Evolutionary conservation across 164 flowering plant species (phyloP), one percentile per base, ranked within the genome.

Genomic region (Magnolia changhungtana): DNA sequence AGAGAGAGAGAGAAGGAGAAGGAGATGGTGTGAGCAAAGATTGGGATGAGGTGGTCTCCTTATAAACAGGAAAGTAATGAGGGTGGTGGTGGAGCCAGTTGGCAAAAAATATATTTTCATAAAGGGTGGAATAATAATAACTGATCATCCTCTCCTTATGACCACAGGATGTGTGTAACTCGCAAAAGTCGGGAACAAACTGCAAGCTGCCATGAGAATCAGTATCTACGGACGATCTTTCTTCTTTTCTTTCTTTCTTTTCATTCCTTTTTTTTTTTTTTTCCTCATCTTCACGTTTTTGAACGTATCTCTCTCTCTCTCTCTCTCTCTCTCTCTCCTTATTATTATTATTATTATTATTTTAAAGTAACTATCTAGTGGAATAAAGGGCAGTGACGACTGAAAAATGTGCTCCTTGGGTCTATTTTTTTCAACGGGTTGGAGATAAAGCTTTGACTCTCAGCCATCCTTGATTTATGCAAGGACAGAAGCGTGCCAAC

Each of bases 21-120:
- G 9, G 49, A 20, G 68, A 52, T 74, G 84, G 68, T 83, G 72
- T 81, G 84, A 76, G 79, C 1, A 77, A 75, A 79, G 81, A 52
- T 72, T 31, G 51, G 16, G 76, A 79, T 69, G 58, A 70, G 69
- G 72, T 78, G 71, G 67, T 80, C 81, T 84, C 74, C 78, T 84
- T 90, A 85, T 88, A 87, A 78, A 77, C 74, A 66, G 81, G 79
- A 78, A 75, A 80, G 72, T 74, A 81, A 72, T 77, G 64, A 74
- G 69, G 75, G 77, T 74, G 71, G 77, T 74, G 71, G 77, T 76
- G 72, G 67, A 77, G 84, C 87, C 84, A 85, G 85, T 86, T 86
- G 91, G 85, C 75, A 8, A 55, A 16, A 89, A 85, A 87, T 87
- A 82, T 80, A 72, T 81, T 78, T 76, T 61, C 3, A 61, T 29